Percentiles rank a stretch among this genome's conserved stretches.
These are phyloP conservation scores for Carex myosuroides DNA, from an alignment of 176 grass and related monocot species.

Conservation along the genomic window DNA sequence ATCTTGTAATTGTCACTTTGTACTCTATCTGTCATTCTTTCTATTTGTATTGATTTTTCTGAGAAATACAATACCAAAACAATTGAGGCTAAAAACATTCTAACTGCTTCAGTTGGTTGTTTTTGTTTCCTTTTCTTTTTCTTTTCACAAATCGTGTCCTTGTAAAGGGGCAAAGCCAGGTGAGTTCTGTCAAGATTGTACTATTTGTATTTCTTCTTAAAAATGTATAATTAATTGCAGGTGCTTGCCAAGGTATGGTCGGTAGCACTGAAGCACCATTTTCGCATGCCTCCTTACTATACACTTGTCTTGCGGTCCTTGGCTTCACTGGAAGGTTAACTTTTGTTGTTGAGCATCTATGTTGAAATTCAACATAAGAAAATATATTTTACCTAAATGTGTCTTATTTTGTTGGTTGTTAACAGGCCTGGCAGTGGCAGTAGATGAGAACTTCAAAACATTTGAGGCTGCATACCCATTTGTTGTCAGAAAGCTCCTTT, in stretches of 20 bases:
- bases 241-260: slow-evolving; percentile 91
- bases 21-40: neutral
- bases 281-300: slow-evolving; percentile 92
- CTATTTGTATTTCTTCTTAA: slow-evolving; percentile 14
- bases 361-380: neutral
- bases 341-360: neutral
- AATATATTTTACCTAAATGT: neutral
- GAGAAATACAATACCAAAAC: slow-evolving; percentile 9
- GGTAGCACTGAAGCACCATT: slow-evolving; percentile 81
- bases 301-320: slow-evolving; percentile 82
- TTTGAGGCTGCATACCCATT: slow-evolving; percentile 35
- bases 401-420: neutral
- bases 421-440: slow-evolving; percentile 36
- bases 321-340: slow-evolving; percentile 42
- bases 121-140: neutral
- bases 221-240: slow-evolving; percentile 39
- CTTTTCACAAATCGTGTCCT: neutral
- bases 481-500: slow-evolving; percentile 37
- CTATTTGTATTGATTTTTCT: neutral
- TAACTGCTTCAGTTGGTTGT: slow-evolving; percentile 3
- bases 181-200: neutral
- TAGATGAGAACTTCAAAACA: slow-evolving; percentile 32
- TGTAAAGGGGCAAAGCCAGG: too few relatives aligned
- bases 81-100: neutral
- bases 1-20: slow-evolving; percentile 18